Percentiles rank a stretch among this genome's conserved stretches.
Evolutionary conservation across 1,284 basidiomycete species (phyloP).

Genomic region (Kalmanozyma brasiliensis): DNA sequence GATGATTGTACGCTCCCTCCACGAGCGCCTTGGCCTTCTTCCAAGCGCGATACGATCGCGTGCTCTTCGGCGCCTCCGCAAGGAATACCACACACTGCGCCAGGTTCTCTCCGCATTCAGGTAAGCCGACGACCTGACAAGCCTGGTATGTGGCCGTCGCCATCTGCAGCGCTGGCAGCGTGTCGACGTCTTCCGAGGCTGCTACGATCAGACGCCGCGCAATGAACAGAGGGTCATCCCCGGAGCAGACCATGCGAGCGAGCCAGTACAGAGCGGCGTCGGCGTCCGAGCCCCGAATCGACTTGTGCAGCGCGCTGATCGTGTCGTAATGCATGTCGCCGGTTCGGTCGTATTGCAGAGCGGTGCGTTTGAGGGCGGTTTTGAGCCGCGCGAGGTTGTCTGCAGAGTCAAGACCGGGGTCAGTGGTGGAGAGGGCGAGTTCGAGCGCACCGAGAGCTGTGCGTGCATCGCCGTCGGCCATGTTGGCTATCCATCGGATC

Average conservation of each 20-base stretch:
- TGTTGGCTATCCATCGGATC: constrained; percentile 59
- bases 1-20: constrained; percentile 66
- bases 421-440: constrained; percentile 53
- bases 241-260: constrained; percentile 70
- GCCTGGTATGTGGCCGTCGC: constrained; percentile 57
- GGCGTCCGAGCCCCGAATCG: constrained; percentile 81
- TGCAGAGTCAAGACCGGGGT: constrained; percentile 13
- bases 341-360: constrained; percentile 62
- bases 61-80: constrained; percentile 83
- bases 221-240: constrained; percentile 87
- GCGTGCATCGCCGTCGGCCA: constrained; percentile 63
- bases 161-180: constrained; percentile 73
- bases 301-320: constrained; percentile 87
- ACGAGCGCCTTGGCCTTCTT: constrained; percentile 59
- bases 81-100: constrained; percentile 85
- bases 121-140: constrained; percentile 79
- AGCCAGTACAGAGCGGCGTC: constrained; percentile 87
- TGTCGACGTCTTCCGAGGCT: constrained; percentile 84
- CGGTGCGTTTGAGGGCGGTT: constrained; percentile 49
- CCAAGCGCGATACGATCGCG: constrained; percentile 70
- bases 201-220: constrained; percentile 83
- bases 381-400: constrained; percentile 46
- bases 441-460: constrained; percentile 59
- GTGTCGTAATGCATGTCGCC: constrained; percentile 77
- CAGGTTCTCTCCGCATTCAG: constrained; percentile 71